These are phyloP conservation scores for Didymella lethalis DNA, from an alignment of 2,329 filamentous ascomycete species.

Conservation along the genomic window DNA sequence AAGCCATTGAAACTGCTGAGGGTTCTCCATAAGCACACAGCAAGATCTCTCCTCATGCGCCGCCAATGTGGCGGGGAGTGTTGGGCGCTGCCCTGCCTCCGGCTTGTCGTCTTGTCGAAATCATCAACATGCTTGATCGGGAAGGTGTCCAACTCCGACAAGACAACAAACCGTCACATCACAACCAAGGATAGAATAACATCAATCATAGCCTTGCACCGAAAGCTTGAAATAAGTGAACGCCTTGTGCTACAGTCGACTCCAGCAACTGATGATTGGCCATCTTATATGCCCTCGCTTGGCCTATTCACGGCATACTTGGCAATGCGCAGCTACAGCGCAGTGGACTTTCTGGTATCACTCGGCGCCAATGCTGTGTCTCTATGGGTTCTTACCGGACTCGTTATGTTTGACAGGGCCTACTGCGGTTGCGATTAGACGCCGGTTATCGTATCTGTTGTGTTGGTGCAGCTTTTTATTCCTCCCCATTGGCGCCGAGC, in stretches of 20 bases:
- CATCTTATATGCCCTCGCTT: conserved; percentile 9
- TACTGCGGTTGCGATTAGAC: not conserved
- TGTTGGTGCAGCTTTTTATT: not conserved
- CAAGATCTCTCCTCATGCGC: not conserved
- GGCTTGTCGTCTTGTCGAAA: conserved; percentile 19
- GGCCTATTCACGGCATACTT: conserved; percentile 17
- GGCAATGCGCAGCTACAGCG: conserved; percentile 3
- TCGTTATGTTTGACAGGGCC: not conserved
- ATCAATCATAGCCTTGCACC: conserved; percentile 6
- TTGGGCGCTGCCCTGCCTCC: conserved; percentile 8
- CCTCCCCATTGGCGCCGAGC: conserved; percentile 24
- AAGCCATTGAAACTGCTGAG: not conserved
- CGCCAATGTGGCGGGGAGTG: conserved; percentile 9
- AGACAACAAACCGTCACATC: conserved; percentile 9
- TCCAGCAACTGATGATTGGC: conserved; percentile 7
- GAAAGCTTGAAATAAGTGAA: not conserved
- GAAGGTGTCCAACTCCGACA: conserved; percentile 24
- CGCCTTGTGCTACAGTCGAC: not conserved
- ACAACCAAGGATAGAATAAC: not conserved
- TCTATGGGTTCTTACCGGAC: conserved; percentile 7
- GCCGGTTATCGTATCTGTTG: conserved; percentile 26
- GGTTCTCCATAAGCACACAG: not conserved
- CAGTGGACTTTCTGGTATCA: conserved; percentile 6
- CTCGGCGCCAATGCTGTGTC: conserved; percentile 30
- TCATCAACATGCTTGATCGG: conserved; percentile 24